phyloP scores from a whole-genome alignment of 2,329 filamentous ascomycete genomes.

The Ascosphaera pollenicola region DNA sequence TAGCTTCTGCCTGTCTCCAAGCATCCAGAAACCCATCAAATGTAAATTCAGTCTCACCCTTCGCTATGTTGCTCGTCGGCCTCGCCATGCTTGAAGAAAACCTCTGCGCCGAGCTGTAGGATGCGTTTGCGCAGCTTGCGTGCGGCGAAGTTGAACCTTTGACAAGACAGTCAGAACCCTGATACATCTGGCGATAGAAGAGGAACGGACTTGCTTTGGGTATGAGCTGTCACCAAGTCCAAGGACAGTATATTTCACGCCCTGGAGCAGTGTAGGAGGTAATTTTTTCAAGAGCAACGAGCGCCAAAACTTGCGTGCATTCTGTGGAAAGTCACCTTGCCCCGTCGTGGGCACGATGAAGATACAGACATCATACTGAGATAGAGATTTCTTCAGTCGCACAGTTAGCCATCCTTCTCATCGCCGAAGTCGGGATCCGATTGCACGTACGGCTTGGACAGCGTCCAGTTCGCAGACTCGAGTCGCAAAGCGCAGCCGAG shows the following conservation, averaged over 20 bases:
- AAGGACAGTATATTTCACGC: conserved; percentile 60
- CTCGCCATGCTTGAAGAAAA: conserved; percentile 60
- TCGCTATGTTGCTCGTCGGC: conserved; percentile 87
- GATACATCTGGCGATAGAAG: background rate
- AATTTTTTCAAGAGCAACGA: conserved; percentile 61
- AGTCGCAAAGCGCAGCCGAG: conserved; percentile 59
- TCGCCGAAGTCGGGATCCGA: conserved; percentile 1
- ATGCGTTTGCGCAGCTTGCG: conserved; percentile 72
- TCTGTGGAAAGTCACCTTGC: conserved; percentile 78
- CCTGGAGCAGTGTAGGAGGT: conserved; percentile 42
- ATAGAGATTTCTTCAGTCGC: conserved; percentile 13
- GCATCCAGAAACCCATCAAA: conserved; percentile 1
- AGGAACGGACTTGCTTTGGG: conserved; percentile 42
- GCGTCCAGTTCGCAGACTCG: conserved; percentile 57
- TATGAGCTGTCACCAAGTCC: conserved; percentile 92
- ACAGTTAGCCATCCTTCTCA: conserved; percentile 3
- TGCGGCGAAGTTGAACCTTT: conserved; percentile 77
- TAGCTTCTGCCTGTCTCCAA: too few species aligned
- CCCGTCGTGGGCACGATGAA: conserved; percentile 83
- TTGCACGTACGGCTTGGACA: conserved; percentile 43
- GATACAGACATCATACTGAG: conserved; percentile 25
- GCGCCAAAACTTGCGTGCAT: conserved; percentile 66
- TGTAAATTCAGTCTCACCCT: conserved; percentile 35
- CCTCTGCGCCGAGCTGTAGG: conserved; percentile 56
- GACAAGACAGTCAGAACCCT: background rate